Percentiles rank a stretch among this genome's conserved stretches.
phyloP scores from a whole-genome alignment of 345 rosid species.

The Anastatica hierochuntica region DNA sequence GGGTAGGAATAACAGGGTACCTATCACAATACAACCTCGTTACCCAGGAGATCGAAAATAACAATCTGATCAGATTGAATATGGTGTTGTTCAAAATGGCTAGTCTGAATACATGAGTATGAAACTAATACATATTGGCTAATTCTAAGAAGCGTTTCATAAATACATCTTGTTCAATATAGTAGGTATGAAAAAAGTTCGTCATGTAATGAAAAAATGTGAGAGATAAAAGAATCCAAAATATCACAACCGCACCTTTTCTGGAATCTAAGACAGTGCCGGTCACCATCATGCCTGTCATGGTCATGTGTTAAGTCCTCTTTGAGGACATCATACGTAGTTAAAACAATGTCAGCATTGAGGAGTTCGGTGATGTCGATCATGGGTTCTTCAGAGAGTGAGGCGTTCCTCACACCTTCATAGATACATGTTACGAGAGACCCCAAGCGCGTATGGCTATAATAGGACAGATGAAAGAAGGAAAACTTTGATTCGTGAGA shows the following conservation, averaged over 20 bases:
- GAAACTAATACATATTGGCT: too few species aligned
- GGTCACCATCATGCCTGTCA: conserved; percentile 92
- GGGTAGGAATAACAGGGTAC: conserved; percentile 92
- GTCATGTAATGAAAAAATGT: neutral
- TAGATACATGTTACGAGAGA: conserved; percentile 62
- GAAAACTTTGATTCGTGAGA: conserved; percentile 1
- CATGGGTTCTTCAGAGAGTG: conserved; percentile 45
- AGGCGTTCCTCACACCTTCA: conserved; percentile 68
- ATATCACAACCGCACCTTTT: conserved; percentile 54
- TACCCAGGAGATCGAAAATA: neutral
- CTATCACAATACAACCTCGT: conserved; percentile 33
- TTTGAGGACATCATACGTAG: conserved; percentile 92
- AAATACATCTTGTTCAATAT: too few species aligned
- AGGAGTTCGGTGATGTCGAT: conserved; percentile 57
- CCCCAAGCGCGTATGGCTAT: conserved; percentile 79
- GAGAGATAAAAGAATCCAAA: neutral
- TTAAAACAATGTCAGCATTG: conserved; percentile 67
- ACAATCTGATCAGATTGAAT: neutral
- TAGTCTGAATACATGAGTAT: too few species aligned
- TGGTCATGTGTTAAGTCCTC: conserved; percentile 91
- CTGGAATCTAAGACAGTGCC: conserved; percentile 75
- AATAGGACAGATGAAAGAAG: conserved; percentile 21
- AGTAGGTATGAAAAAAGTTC: too few species aligned
- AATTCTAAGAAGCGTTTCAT: too few species aligned
- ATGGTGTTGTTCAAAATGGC: neutral